phyloP scores from a whole-genome alignment of 2,329 filamentous ascomycete genomes.

The Calycina marina region DNA sequence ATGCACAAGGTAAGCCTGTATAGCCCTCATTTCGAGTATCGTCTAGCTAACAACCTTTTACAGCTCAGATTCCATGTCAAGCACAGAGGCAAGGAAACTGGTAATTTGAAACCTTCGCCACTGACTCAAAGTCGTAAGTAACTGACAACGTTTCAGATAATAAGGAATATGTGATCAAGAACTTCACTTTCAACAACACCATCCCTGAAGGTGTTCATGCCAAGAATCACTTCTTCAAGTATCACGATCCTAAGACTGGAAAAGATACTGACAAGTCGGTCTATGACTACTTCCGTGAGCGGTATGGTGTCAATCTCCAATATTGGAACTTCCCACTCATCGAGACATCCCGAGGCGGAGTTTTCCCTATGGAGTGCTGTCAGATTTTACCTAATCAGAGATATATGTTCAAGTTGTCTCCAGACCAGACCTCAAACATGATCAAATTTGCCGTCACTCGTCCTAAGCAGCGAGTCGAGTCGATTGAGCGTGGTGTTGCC shows the following conservation, averaged over 20 bases:
- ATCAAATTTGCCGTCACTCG: constrained; percentile 84
- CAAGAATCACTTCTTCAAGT: constrained; percentile 40
- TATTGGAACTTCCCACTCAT: constrained; percentile 40
- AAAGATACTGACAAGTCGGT: constrained; percentile 25
- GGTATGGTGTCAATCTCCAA: constrained; percentile 36
- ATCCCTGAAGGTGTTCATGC: constrained; percentile 31
- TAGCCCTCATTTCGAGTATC: too few species aligned
- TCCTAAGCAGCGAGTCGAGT: constrained; percentile 49
- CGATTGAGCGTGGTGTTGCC: constrained; percentile 53
- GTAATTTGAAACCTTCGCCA: constrained; percentile 8
- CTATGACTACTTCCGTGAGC: constrained; percentile 38
- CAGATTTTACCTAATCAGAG: constrained; percentile 38
- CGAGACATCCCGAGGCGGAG: constrained; percentile 36
- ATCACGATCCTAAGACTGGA: constrained; percentile 30
- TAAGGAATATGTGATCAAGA: constrained; percentile 37
- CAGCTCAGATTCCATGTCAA: constrained; percentile 41
- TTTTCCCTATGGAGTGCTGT: constrained; percentile 49
- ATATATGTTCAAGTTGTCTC: constrained; percentile 47
- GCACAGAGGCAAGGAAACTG: constrained; percentile 33
- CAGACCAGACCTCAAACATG: constrained; percentile 57
- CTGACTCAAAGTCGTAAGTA: not conserved
- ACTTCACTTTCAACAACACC: constrained; percentile 29
- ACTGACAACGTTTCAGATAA: constrained; percentile 18
- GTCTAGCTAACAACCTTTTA: too few species aligned
- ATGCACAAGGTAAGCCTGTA: too few species aligned